Evolutionary conservation across 2,329 filamentous ascomycete genomes (phyloP), one percentile per base, ranked within the genome.

Genomic region (Botrytis sinoallii): DNA sequence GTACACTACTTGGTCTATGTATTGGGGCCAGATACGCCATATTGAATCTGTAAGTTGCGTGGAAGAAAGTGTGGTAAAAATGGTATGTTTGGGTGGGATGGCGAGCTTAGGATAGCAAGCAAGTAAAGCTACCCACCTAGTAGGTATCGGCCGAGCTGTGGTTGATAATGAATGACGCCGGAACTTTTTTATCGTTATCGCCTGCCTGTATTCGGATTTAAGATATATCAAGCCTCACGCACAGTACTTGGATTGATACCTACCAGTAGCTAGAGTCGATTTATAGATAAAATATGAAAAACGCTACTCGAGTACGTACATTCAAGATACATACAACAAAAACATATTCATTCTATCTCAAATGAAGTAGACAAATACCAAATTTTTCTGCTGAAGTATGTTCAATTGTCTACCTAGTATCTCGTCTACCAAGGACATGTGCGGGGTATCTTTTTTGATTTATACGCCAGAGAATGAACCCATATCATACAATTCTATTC

Each of bases 1-100:
- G 91, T 76, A 98, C 91, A 85, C 94, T 97, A 82, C 93, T 98
- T 38, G 96, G 92, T 79, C 91, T 89, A 83, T 99, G 96, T 73
- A 99, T 96, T 57, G 96, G 95, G 75, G 94, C 94, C 80, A 99
- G 86, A 83, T 98, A 99, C 70, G 96, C 93, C 96, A 99, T 99
- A 40, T 32, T 77, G 68, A 74, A 65, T 29, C 18, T 52, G 14
- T 38, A 38, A n/a, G 70, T 25, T 29, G 64, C 32, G 44, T 38
- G 35, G 9, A 65, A 22, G 32, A 60, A 71, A 8, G 38, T 22
- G 29, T 9, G 46, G 44, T 42, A 35, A 35, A 29, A n/a, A 12
- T 61, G 57, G 48, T 32, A 38, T 38, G 14, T 20, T 46, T 52
- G 66, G 35, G 57, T 57, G 32, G 65, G 42, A 48, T 20, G 32